Base-by-base conservation (phyloP, 441 rosid genomes). In the Mallotus repandus region DNA sequence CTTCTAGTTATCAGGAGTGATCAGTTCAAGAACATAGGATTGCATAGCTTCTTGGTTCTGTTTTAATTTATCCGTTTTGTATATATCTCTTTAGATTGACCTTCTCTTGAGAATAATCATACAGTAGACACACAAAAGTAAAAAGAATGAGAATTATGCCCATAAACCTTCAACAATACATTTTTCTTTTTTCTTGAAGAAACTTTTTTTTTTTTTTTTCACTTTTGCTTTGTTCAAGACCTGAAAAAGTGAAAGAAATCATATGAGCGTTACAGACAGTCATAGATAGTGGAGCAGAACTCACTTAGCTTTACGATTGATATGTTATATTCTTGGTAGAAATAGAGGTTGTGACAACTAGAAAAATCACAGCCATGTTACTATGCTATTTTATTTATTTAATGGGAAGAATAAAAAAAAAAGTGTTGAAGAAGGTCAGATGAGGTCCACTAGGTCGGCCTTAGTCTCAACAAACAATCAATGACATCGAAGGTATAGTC, bases 401-500 rank as follows among this genome's bases (percentile, higher is more conserved):
- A 45, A 7, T 3, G 35, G 50, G 62, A 66, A 49, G 25, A 6
- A 57, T 21, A 15, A 16, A 53, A n/a, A n/a, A 2, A 21, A 13
- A 35, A 3, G 41, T 35, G 41, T 59, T 4, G 60, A 71, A 62
- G 74, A 71, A 13, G 35, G 32, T 71, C 74, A 18, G 49, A 10
- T 25, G 57, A 29, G 73, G 49, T 7, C 72, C 63, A 7, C 22
- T 59, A n/a, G 18, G 63, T n/a, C 4, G 19, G 7, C 19, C n/a
- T 15, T 25, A 59, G 3, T 19, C 16, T 29, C 9, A 53, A 67
- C 60, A 18, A 32, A 16, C 5, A 32, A 46, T 67, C 60, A 53
- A 67, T 21, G 54, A 9, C 68, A 45, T 50, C 46, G 16, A 64
- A 9, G 38, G 18, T 3, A 7, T 16, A 49, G 49, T 62, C 49